Percentiles rank a stretch among this genome's conserved stretches.
phyloP scores from a whole-genome alignment of 805 yeast genomes.

The Yamadazyma insecticola region DNA sequence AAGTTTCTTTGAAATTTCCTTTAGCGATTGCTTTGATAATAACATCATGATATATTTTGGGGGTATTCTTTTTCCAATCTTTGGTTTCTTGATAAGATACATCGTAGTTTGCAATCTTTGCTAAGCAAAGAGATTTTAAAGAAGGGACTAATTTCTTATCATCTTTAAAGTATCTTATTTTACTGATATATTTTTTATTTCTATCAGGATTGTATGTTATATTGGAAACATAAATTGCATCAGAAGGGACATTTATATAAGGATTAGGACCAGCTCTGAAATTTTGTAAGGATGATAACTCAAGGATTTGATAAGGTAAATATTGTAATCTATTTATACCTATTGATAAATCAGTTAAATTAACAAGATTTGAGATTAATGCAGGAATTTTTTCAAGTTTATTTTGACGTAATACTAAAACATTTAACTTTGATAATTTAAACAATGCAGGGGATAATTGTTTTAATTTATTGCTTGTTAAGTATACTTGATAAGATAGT shows the following conservation, averaged over 20 bases:
- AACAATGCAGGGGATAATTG: constrained; percentile 48
- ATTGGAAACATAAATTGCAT: constrained; percentile 17
- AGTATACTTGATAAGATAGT: constrained; percentile 42
- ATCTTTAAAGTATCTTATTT: constrained; percentile 19
- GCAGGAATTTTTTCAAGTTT: constrained; percentile 45
- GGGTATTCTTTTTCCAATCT: constrained; percentile 48
- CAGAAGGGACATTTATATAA: constrained; percentile 20
- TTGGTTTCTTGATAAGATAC: constrained; percentile 52
- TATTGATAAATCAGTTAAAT: constrained; percentile 48
- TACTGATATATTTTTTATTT: constrained; percentile 16
- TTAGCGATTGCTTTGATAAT: constrained; percentile 51
- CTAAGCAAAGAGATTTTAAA: constrained; percentile 43
- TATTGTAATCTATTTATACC: constrained; percentile 47
- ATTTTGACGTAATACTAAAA: constrained; percentile 50
- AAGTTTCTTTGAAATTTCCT: constrained; percentile 47
- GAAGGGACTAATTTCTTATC: constrained; percentile 33
- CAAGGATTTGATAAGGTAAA: constrained; percentile 51
- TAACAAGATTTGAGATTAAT: constrained; percentile 34
- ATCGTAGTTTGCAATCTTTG: constrained; percentile 46
- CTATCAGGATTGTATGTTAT: constrained; percentile 22
- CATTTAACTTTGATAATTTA: constrained; percentile 45
- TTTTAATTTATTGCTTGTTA: constrained; percentile 45
- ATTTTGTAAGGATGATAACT: constrained; percentile 36
- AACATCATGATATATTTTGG: constrained; percentile 39
- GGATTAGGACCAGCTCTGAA: constrained; percentile 58